Evolutionary conservation across 2,329 filamentous ascomycete genomes (phyloP).

Genomic region (Cordyceps fumosorosea): DNA sequence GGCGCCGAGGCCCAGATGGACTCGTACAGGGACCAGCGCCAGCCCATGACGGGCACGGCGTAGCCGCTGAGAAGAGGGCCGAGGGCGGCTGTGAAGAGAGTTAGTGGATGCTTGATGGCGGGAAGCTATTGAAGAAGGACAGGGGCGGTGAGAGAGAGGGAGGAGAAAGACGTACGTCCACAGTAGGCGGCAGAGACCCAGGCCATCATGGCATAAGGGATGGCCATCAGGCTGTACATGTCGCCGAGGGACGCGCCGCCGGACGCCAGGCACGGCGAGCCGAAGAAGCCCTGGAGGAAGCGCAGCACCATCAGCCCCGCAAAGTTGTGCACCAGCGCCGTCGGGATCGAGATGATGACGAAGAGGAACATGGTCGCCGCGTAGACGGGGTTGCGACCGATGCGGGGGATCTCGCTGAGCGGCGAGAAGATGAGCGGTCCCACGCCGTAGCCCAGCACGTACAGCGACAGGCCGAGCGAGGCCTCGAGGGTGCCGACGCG

Average conservation of each 20-base stretch:
- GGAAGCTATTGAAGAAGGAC: too few species aligned
- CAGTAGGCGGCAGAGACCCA: constrained; percentile 52
- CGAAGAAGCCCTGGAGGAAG: constrained; percentile 61
- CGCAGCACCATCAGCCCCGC: constrained; percentile 56
- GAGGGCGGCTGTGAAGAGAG: constrained; percentile 37
- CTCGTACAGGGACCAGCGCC: constrained; percentile 61
- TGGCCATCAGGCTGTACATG: constrained; percentile 46
- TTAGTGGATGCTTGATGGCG: constrained; percentile 7
- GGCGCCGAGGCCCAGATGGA: constrained; percentile 56
- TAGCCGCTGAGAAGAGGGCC: constrained; percentile 57
- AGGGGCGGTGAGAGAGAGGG: too few species aligned
- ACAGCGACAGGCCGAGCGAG: constrained; percentile 53
- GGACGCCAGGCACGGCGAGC: constrained; percentile 57
- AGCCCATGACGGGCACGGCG: constrained; percentile 48
- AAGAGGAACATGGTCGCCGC: constrained; percentile 62
- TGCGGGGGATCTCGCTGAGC: constrained; percentile 57
- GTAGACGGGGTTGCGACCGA: constrained; percentile 64
- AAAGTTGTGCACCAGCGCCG: constrained; percentile 56
- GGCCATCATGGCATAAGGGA: constrained; percentile 52
- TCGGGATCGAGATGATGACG: constrained; percentile 58
- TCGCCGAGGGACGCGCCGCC: constrained; percentile 46
- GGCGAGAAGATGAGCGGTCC: constrained; percentile 62
- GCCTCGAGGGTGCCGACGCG: constrained; percentile 44
- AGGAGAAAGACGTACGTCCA: constrained; percentile 28
- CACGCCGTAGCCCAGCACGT: constrained; percentile 57